A percentile compares a stretch with the other conserved stretches of the same genome.
phyloP scores from a whole-genome alignment of 768 basidiomycete genomes.

The Guyanaporus albipodus region DNA sequence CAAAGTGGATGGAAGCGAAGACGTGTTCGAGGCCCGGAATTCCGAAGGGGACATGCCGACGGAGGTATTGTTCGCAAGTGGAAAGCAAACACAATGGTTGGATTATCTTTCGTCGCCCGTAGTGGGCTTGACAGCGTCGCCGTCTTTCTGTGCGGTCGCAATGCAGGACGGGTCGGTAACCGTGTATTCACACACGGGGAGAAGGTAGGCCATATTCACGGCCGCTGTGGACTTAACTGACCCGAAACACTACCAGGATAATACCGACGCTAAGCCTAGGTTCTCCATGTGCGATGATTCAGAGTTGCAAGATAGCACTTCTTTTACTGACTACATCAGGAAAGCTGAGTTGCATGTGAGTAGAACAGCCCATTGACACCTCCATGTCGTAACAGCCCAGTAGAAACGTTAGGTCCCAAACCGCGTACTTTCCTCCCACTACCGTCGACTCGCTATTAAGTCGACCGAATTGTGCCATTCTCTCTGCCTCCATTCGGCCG shows the following conservation, averaged over 20 bases:
- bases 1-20: slow-evolving; percentile 61
- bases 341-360: slow-evolving; percentile 72
- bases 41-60: slow-evolving; percentile 58
- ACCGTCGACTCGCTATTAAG: slow-evolving; percentile 59
- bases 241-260: slow-evolving; percentile 43
- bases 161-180: slow-evolving; percentile 76
- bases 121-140: slow-evolving; percentile 61
- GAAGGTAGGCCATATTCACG: slow-evolving; percentile 52
- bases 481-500: slow-evolving; percentile 63
- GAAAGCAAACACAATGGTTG: slow-evolving; percentile 78
- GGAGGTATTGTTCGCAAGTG: slow-evolving; percentile 62
- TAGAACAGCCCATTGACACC: neutral
- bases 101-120: slow-evolving; percentile 80
- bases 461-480: slow-evolving; percentile 55
- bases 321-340: slow-evolving; percentile 72
- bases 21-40: slow-evolving; percentile 77
- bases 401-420: slow-evolving; percentile 75
- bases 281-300: slow-evolving; percentile 64
- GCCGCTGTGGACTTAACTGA: neutral
- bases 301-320: slow-evolving; percentile 59
- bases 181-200: slow-evolving; percentile 80
- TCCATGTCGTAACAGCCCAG: slow-evolving; percentile 3
- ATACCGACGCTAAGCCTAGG: slow-evolving; percentile 76
- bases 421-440: slow-evolving; percentile 60
- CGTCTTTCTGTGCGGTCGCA: slow-evolving; percentile 68